A percentile compares a stretch with the other conserved stretches of the same genome.
Conservation (phyloP, 2,329 filamentous ascomycete species). For the Paradendryphiella salina region DNA sequence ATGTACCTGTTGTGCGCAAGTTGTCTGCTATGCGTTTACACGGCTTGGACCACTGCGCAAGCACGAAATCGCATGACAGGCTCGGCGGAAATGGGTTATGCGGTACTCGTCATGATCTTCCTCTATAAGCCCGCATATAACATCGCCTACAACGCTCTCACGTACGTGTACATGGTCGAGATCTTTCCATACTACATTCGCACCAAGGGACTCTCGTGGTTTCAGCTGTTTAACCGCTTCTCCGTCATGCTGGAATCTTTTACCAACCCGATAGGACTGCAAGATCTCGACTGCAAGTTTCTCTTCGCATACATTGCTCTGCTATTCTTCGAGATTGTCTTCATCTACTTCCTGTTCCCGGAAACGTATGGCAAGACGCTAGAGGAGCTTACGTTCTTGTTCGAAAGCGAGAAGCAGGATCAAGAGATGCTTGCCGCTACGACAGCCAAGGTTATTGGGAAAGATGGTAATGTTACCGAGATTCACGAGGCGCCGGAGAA, state of each 20-base stretch:
- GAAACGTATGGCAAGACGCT: constrained; percentile 42
- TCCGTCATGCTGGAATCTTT: constrained; percentile 64
- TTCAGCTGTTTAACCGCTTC: constrained; percentile 66
- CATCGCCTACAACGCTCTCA: constrained; percentile 61
- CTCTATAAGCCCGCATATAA: constrained; percentile 59
- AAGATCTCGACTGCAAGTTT: constrained; percentile 63
- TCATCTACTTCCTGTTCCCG: constrained; percentile 44
- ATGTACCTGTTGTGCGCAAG: constrained; percentile 56
- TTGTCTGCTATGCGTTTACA: constrained; percentile 42
- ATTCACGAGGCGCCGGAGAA: constrained; percentile 33
- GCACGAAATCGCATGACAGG: constrained; percentile 57
- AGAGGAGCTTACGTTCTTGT: constrained; percentile 42
- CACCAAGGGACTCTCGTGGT: constrained; percentile 56
- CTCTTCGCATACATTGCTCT: constrained; percentile 61
- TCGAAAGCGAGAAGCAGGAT: constrained; percentile 35
- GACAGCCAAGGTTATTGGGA: constrained; percentile 27
- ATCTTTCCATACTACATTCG: constrained; percentile 56
- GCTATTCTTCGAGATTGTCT: constrained; percentile 40
- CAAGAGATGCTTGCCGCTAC: constrained; percentile 25
- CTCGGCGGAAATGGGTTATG: constrained; percentile 43
- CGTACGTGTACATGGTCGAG: constrained; percentile 59
- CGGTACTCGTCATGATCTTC: constrained; percentile 57
- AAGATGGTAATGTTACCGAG: constrained; percentile 25
- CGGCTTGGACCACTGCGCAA: constrained; percentile 47
- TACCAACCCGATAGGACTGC: constrained; percentile 66